Conservation (phyloP, 768 basidiomycete species). For the Naganishia randhawae region DNA sequence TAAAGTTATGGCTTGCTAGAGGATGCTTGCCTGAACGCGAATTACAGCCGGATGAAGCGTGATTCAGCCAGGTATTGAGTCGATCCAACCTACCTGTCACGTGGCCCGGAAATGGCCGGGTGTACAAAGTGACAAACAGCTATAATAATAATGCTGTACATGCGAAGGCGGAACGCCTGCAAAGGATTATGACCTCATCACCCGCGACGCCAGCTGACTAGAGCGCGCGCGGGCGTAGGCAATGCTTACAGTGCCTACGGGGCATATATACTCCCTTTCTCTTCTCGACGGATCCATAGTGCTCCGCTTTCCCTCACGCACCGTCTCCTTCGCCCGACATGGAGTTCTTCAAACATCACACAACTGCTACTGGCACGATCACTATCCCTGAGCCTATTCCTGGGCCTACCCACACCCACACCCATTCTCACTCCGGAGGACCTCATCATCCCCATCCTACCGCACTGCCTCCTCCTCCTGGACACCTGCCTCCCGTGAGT, state of each 20-base stretch:
- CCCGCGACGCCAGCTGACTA: background rate
- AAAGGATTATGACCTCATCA: constrained; percentile 1
- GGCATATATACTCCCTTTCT: background rate
- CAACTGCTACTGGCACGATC: constrained; percentile 14
- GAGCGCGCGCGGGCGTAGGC: background rate
- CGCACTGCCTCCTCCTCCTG: constrained; percentile 7
- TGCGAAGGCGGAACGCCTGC: too few relatives aligned
- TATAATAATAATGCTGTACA: too few relatives aligned
- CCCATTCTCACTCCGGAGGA: background rate
- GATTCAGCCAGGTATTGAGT: too few relatives aligned
- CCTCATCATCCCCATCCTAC: constrained; percentile 18
- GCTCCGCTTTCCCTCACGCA: background rate
- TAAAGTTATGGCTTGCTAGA: background rate
- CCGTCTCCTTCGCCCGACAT: background rate
- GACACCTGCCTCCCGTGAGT: constrained; percentile 19
- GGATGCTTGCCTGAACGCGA: background rate
- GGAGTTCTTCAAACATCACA: constrained; percentile 24
- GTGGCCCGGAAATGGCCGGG: too few relatives aligned
- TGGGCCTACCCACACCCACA: constrained; percentile 8
- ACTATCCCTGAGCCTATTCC: constrained; percentile 28
- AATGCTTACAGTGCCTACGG: too few relatives aligned
- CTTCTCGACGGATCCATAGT: too few relatives aligned
- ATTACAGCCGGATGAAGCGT: background rate
- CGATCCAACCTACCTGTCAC: too few relatives aligned
- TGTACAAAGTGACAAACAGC: too few relatives aligned